Base-by-base conservation (phyloP, 805 yeast genomes). In the Yamadazyma insecticola region DNA sequence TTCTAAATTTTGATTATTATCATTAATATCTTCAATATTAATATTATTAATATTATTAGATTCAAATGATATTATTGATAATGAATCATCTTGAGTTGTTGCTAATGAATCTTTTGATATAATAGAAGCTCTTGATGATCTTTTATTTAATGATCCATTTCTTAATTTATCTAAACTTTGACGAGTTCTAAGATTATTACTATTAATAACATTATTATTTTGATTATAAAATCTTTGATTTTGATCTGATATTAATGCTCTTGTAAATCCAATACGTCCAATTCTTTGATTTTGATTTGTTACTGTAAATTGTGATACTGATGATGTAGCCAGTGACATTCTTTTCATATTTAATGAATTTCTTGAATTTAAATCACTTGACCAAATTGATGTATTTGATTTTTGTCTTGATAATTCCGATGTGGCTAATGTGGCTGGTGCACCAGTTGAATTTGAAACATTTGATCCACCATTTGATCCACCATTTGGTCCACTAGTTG, bases 51-150 rank as follows among this genome's bases (percentile, higher is more conserved):
- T 36, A 13, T 41, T 36, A 13, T 30, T 28, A 7, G 63, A 49
- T 38, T 67, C 57, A 36, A 65, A 44, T 24, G 75, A 57, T 26
- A 69, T 44, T 26, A 61, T 45, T 12, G 64, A 53, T 24, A 55
- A 27, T 6, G 49, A 39, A 25, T 63, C 69, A 5, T 60, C 67
- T 30, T 30, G 24, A 26, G 34, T 32, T 16, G 38, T 38, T 4
- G 22, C 8, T 13, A 38, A 16, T 6, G 69, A 59, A 8, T 58
- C 65, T 26, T 43, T 53, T 10, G 64, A 54, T 13, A 55, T 35
- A 5, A 63, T 47, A 5, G 67, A 60, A 1, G 56, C 43, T 32
- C 63, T 46, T 10, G 68, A 61, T 10, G 61, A 45, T 28, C 63
- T 51, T 33, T 53, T 56, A 38, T 49, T 41, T 35, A 60, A 40